Percentiles rank a stretch among this genome's conserved stretches.
Conservation (phyloP, 2,329 filamentous ascomycete species). For the Calonectria ilicicola region DNA sequence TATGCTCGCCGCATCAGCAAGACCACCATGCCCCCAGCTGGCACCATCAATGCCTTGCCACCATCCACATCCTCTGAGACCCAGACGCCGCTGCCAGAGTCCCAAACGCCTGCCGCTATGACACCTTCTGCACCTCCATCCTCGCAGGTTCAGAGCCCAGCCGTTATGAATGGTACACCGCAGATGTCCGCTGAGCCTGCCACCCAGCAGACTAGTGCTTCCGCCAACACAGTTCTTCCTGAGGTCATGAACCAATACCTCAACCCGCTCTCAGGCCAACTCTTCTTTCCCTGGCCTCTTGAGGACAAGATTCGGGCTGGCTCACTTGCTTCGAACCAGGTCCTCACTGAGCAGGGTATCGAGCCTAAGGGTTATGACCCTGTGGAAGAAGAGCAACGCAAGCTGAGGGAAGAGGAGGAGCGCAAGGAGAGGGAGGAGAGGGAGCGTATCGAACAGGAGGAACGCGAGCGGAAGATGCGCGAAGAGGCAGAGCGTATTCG, state of each 20-base stretch:
- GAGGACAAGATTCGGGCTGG: conserved; percentile 78
- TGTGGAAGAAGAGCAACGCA: conserved; percentile 63
- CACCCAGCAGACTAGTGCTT: conserved; percentile 48
- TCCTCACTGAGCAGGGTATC: conserved; percentile 70
- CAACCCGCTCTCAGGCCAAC: conserved; percentile 66
- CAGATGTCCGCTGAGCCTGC: conserved; percentile 44
- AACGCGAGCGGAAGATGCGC: conserved; percentile 55
- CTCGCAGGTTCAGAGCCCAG: conserved; percentile 50
- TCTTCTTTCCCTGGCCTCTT: conserved; percentile 83
- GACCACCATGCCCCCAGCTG: conserved; percentile 79
- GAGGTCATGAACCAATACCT: conserved; percentile 61
- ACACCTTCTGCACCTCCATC: conserved; percentile 49
- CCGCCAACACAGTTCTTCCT: conserved; percentile 58
- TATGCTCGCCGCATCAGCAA: conserved; percentile 86
- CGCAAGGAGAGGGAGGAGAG: conserved; percentile 59
- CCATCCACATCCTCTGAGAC: conserved; percentile 43
- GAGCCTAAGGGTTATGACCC: conserved; percentile 73
- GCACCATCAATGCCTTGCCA: conserved; percentile 55
- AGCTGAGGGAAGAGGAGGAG: conserved; percentile 64
- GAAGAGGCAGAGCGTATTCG: conserved; percentile 53
- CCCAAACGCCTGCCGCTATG: conserved; percentile 43
- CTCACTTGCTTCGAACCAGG: conserved; percentile 73
- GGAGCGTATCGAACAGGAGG: conserved; percentile 59
- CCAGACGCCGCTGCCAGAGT: conserved; percentile 48
- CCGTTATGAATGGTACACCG: conserved; percentile 47